phyloP scores from a whole-genome alignment of 805 yeast genomes.

The Candida mattraensis region DNA sequence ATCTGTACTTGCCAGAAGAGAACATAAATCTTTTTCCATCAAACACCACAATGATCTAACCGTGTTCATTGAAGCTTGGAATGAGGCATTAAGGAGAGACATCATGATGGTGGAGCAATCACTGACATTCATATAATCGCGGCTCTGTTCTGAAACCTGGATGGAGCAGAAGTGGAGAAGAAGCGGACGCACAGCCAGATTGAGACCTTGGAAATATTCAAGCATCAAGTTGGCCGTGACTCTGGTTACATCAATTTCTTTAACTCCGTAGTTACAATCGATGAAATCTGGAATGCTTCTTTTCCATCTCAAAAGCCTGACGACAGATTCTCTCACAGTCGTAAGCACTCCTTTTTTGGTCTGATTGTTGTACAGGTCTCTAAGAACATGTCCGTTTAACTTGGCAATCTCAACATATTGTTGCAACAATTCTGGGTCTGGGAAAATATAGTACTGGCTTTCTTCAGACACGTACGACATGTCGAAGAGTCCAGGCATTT shows the following conservation, averaged over 20 bases:
- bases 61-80: conserved; percentile 72
- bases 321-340: conserved; percentile 61
- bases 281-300: conserved; percentile 58
- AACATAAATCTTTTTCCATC: conserved; percentile 63
- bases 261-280: conserved; percentile 56
- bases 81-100: conserved; percentile 64
- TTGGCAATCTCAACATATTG: conserved; percentile 69
- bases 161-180: conserved; percentile 66
- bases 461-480: too few relatives aligned
- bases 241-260: conserved; percentile 45
- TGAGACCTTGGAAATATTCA: conserved; percentile 75
- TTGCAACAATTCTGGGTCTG: conserved; percentile 65
- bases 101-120: conserved; percentile 61
- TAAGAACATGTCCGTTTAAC: conserved; percentile 63
- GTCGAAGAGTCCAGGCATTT: conserved; percentile 61
- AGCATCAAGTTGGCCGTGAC: conserved; percentile 66
- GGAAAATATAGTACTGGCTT: conserved; percentile 61
- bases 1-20: conserved; percentile 74
- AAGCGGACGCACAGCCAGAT: conserved; percentile 69
- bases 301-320: conserved; percentile 63
- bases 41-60: conserved; percentile 66
- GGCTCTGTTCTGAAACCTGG: conserved; percentile 42
- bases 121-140: conserved; percentile 53
- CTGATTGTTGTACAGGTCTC: conserved; percentile 63
- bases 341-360: conserved; percentile 66